Percentiles rank a stretch among this genome's conserved stretches.
Evolutionary conservation across 1,284 basidiomycete genomes (phyloP).

Genomic region (Fomitopsis pinicola): DNA sequence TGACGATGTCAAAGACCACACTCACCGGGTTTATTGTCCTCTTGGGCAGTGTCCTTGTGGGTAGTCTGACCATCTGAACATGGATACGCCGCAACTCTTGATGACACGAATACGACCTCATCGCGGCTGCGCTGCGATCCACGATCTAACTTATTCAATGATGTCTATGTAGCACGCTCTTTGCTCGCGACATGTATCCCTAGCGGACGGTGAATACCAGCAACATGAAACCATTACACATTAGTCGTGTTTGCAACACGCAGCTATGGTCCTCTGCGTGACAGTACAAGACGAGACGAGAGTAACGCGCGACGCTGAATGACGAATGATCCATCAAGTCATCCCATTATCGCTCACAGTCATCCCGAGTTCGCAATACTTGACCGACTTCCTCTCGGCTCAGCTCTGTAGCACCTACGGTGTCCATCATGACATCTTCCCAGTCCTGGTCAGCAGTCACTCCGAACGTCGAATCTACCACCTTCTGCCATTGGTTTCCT

Average conservation of each 20-base stretch:
- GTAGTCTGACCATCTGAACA: not conserved
- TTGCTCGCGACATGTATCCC: not conserved
- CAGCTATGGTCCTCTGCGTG: not conserved
- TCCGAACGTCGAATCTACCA: slow-evolving; percentile 44
- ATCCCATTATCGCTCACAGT: slow-evolving; percentile 20
- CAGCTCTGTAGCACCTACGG: slow-evolving; percentile 46
- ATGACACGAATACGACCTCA: slow-evolving; percentile 4
- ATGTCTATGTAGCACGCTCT: not conserved
- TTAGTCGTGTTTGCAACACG: not conserved
- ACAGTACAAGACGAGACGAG: not conserved
- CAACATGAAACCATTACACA: not conserved
- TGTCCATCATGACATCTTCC: slow-evolving; percentile 37
- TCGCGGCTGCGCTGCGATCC: slow-evolving; percentile 3
- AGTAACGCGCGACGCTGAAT: too few relatives aligned
- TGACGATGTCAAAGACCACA: not conserved
- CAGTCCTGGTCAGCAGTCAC: slow-evolving; percentile 32
- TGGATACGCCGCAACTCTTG: not conserved
- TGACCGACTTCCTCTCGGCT: slow-evolving; percentile 48
- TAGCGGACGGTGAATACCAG: not conserved
- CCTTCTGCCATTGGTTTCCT: slow-evolving; percentile 41
- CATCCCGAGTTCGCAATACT: slow-evolving; percentile 44
- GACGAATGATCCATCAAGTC: too few relatives aligned
- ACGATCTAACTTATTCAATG: not conserved
- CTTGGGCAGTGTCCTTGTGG: not conserved
- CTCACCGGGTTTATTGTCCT: not conserved